These are phyloP conservation scores for Artemisia annua DNA, from an alignment of 129 eudicot genomes.

Conservation along the genomic window DNA sequence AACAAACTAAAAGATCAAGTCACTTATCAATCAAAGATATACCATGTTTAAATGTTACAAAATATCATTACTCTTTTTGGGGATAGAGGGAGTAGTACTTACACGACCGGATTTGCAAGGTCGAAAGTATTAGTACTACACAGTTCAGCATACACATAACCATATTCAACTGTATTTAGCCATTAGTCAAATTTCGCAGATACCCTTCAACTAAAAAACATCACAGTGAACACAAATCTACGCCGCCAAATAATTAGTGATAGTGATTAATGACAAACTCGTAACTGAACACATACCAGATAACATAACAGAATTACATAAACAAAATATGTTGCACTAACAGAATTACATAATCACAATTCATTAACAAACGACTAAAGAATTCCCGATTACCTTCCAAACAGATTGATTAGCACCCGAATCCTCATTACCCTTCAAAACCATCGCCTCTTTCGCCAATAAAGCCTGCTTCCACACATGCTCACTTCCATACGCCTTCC, in stretches of 20 bases:
- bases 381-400: constrained; percentile 47
- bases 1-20: too few relatives aligned
- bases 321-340: background rate
- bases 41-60: too few relatives aligned
- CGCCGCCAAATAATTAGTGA: background rate
- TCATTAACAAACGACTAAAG: background rate
- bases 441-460: constrained; percentile 59
- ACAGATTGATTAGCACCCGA: constrained; percentile 38
- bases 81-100: background rate
- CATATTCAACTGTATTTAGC: background rate
- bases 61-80: background rate
- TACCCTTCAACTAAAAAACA: background rate
- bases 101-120: background rate
- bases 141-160: background rate
- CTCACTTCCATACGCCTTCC: constrained; percentile 65
- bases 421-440: constrained; percentile 45
- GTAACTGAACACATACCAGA: background rate
- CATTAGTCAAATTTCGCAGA: background rate
- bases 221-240: background rate
- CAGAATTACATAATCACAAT: background rate
- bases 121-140: background rate
- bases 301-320: constrained; percentile 1
- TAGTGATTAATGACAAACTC: background rate
- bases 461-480: constrained; percentile 67
- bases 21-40: too few relatives aligned